These are phyloP conservation scores for Annulohypoxylon bovei DNA, from an alignment of 495 filamentous ascomycete species.

Conservation along the genomic window DNA sequence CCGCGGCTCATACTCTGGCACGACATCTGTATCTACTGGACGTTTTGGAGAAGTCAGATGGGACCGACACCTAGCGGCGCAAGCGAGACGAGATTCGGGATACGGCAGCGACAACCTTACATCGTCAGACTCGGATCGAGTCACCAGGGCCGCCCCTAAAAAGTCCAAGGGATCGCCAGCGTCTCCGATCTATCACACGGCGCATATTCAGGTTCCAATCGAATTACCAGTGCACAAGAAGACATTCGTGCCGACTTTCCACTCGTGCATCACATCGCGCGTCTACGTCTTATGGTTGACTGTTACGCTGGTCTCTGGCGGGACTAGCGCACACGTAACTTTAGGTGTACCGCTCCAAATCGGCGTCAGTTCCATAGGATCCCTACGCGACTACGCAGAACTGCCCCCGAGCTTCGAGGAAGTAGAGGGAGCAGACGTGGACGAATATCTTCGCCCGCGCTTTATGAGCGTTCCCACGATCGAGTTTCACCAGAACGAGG, in stretches of 20 bases:
- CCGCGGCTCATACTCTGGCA: conserved; percentile 73
- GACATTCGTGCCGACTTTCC: conserved; percentile 86
- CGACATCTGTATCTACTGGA: conserved; percentile 69
- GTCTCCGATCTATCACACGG: conserved; percentile 65
- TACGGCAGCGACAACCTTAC: conserved; percentile 48
- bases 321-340: conserved; percentile 64
- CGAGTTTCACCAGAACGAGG: conserved; percentile 26
- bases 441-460: conserved; percentile 61
- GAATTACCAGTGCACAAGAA: conserved; percentile 71
- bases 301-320: conserved; percentile 68
- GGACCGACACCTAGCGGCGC: conserved; percentile 60
- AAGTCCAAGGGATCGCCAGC: not conserved
- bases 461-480: conserved; percentile 49
- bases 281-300: conserved; percentile 78
- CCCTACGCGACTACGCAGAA: conserved; percentile 12
- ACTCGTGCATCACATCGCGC: conserved; percentile 84
- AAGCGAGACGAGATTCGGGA: conserved; percentile 69
- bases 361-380: conserved; percentile 47
- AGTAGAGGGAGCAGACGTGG: conserved; percentile 49
- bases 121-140: conserved; percentile 35
- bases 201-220: conserved; percentile 77
- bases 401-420: conserved; percentile 52
- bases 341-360: conserved; percentile 84
- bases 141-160: conserved; percentile 3
- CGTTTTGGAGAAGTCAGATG: conserved; percentile 73